Evolutionary conservation across 2,329 filamentous ascomycete genomes (phyloP).

Genomic region (Alternaria hordeiaustralica): DNA sequence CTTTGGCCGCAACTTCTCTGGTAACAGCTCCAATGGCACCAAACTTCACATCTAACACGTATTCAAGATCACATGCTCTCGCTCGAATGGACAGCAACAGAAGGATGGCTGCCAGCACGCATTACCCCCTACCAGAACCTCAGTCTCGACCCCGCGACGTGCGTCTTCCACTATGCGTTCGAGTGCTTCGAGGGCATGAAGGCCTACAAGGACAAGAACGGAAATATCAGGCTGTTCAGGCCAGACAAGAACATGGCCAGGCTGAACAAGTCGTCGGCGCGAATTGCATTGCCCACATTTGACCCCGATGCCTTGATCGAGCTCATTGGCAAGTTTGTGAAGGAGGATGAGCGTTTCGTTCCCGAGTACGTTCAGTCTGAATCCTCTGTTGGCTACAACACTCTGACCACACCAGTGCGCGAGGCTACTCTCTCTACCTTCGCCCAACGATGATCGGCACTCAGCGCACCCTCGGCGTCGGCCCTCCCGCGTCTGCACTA

Average conservation of each 20-base stretch:
- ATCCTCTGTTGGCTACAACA: background rate
- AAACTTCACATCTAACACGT: conserved; percentile 20
- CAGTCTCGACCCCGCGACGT: conserved; percentile 92
- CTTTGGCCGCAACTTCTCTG: conserved; percentile 91
- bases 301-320: conserved; percentile 75
- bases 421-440: conserved; percentile 93
- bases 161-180: conserved; percentile 98
- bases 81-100: conserved; percentile 85
- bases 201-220: conserved; percentile 88
- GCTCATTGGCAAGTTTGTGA: conserved; percentile 79
- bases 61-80: conserved; percentile 90
- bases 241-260: conserved; percentile 96
- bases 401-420: conserved; percentile 50
- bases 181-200: conserved; percentile 99
- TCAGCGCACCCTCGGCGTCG: conserved; percentile 90
- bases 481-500: conserved; percentile 87
- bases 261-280: conserved; percentile 86
- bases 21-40: conserved; percentile 53
- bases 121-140: conserved; percentile 98
- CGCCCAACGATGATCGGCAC: conserved; percentile 97
- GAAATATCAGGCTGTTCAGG: conserved; percentile 84
- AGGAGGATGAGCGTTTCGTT: conserved; percentile 88
- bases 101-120: conserved; percentile 82
- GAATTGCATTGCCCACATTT: conserved; percentile 93
- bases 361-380: conserved; percentile 64